These are phyloP conservation scores for Scopulariopsis brevicaulis DNA, from an alignment of 2,329 filamentous ascomycete genomes.

Conservation along the genomic window DNA sequence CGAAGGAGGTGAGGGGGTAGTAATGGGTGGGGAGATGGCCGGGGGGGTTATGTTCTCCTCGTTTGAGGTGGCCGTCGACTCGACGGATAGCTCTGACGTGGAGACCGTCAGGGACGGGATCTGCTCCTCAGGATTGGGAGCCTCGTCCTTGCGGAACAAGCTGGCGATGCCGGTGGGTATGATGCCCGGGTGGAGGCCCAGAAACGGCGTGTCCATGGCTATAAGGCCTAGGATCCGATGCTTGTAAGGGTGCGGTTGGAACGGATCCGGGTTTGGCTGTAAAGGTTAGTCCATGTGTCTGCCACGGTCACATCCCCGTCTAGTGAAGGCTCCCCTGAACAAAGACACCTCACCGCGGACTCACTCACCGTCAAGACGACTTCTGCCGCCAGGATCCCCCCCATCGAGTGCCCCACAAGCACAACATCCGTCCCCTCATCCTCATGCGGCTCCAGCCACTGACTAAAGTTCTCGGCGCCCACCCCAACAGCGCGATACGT, in stretches of 20 bases:
- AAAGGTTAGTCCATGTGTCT: not conserved
- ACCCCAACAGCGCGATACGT: slow-evolving; percentile 61
- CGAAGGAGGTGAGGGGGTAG: not conserved
- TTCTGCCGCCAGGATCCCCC: slow-evolving; percentile 72
- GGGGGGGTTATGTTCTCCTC: not conserved
- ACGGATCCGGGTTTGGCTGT: slow-evolving; percentile 21
- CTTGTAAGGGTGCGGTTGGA: slow-evolving; percentile 35
- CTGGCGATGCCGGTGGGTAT: slow-evolving; percentile 72
- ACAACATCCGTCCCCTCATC: slow-evolving; percentile 64
- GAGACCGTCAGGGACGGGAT: not conserved
- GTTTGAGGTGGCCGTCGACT: not conserved
- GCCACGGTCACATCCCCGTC: too few relatives aligned
- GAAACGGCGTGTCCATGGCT: slow-evolving; percentile 75
- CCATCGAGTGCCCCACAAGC: slow-evolving; percentile 82
- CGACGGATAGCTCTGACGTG: not conserved
- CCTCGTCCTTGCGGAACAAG: slow-evolving; percentile 46
- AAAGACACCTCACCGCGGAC: not conserved
- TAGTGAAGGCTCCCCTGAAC: too few relatives aligned
- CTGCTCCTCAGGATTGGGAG: not conserved
- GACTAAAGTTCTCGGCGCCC: slow-evolving; percentile 72
- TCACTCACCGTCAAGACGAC: slow-evolving; percentile 51
- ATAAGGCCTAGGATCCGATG: slow-evolving; percentile 73
- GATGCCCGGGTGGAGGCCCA: slow-evolving; percentile 83
- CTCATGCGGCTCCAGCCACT: slow-evolving; percentile 72
- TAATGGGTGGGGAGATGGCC: not conserved